Evolutionary conservation across 2,329 filamentous ascomycete species (phyloP), one percentile per base, ranked within the genome.

Genomic region (Alternaria gansuensis): DNA sequence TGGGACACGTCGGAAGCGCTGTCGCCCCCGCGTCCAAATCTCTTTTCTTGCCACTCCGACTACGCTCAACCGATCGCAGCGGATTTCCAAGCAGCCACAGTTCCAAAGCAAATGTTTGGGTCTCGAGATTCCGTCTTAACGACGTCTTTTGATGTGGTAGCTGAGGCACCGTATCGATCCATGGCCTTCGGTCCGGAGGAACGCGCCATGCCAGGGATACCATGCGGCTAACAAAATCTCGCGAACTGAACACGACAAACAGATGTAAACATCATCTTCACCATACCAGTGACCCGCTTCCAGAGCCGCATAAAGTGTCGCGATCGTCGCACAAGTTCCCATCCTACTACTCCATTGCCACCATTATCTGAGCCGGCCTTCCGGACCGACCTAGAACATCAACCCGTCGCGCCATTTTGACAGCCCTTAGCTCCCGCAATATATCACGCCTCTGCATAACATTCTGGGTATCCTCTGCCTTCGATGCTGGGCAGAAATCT

Each of bases 341-440:
- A 21, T 51, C 17, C 49, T 17, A 31, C 49, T 17, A 31, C 17
- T 36, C 24, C 43, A 36, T 34, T 23, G 34, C 49, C 13, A 26
- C 40, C 13, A 5, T 33, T 41, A 29, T 57, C 11, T 21, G 23
- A 29, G 24, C 26, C 17, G 29, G 34, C n/a, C 17, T 31, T 52
- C 24, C 39, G 50, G 55, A 41, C 41, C 43, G n/a, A 33, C 36
- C 51, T 46, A 24, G 43, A 48, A 48, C 44, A 13, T 36, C 33
- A 36, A 36, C 21, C 44, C 31, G 50, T 28, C 26, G 34, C 55
- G 55, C 43, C 29, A 36, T 51, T 31, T 21, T 54, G 50, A 54
- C 50, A 58, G 36, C 50, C 29, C 33, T 43, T 58, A 54, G 55
- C 43, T 54, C 44, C 43, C 37, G 51, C 43, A 17, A 11, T 24